A percentile compares a stretch with the other conserved stretches of the same genome.
Evolutionary conservation across 2,329 filamentous ascomycete species (phyloP).

Genomic region (Fusarium sp.): DNA sequence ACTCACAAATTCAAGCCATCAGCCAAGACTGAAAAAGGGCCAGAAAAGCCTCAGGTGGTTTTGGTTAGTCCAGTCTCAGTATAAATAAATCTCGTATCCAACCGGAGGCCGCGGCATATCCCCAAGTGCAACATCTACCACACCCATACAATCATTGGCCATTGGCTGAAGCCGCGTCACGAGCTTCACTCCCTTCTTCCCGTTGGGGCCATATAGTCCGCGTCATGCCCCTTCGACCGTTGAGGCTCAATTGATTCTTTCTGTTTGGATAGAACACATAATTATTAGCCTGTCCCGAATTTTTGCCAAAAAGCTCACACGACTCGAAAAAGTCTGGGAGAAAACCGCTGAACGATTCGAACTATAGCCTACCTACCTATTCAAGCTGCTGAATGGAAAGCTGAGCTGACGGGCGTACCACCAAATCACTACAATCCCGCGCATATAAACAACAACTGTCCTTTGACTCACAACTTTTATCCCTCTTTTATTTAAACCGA

Average conservation of each 20-base stretch:
- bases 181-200: slow-evolving; percentile 30
- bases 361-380: neutral
- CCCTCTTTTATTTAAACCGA: neutral
- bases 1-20: neutral
- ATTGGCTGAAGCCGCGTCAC: slow-evolving; percentile 42
- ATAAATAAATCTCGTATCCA: slow-evolving; percentile 33
- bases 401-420: slow-evolving; percentile 22
- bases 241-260: slow-evolving; percentile 26
- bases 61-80: slow-evolving; percentile 16
- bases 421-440: slow-evolving; percentile 11
- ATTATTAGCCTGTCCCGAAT: slow-evolving; percentile 15
- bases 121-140: slow-evolving; percentile 37
- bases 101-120: slow-evolving; percentile 36
- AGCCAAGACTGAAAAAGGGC: neutral
- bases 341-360: slow-evolving; percentile 1
- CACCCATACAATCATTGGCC: slow-evolving; percentile 8
- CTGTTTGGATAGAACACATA: slow-evolving; percentile 15
- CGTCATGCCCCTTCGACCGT: slow-evolving; percentile 28
- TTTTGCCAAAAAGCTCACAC: slow-evolving; percentile 3
- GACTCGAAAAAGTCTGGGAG: neutral
- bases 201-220: slow-evolving; percentile 35
- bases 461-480: neutral
- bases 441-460: slow-evolving; percentile 11
- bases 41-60: slow-evolving; percentile 21
- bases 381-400: neutral